Evolutionary conservation across 176 grass and related monocot species (phyloP).

Genomic region (Alopecurus myosuroides): DNA sequence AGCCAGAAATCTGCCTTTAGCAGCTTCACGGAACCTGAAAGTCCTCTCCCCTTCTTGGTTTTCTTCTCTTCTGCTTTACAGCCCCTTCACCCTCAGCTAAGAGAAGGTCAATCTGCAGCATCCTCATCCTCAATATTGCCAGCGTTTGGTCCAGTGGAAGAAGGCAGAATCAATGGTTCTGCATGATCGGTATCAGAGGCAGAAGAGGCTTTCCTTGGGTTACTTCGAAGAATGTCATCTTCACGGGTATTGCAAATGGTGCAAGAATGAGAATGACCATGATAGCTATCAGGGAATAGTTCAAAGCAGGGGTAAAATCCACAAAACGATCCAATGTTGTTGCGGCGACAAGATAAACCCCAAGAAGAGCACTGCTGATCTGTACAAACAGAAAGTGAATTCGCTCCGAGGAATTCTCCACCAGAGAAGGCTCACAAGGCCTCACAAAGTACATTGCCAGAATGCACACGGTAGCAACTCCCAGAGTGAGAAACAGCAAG

Average conservation of each 20-base stretch:
- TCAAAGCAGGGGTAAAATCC: conserved; percentile 34
- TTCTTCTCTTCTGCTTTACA: conserved; percentile 72
- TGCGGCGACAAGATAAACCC: conserved; percentile 59
- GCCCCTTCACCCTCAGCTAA: conserved; percentile 87
- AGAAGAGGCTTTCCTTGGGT: conserved; percentile 24
- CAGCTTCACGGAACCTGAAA: conserved; percentile 84
- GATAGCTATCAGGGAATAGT: conserved; percentile 54
- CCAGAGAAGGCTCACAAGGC: conserved; percentile 70
- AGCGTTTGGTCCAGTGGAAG: conserved; percentile 44
- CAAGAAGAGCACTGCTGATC: conserved; percentile 61
- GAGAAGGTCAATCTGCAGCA: conserved; percentile 64
- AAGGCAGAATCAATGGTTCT: conserved; percentile 53
- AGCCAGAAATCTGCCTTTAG: conserved; percentile 98
- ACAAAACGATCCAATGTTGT: conserved; percentile 57
- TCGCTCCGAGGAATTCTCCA: conserved; percentile 53
- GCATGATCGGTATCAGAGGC: conserved; percentile 18
- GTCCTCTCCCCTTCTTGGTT: conserved; percentile 84
- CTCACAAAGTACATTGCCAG: conserved; percentile 83
- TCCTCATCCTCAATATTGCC: conserved; percentile 47
- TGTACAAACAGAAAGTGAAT: conserved; percentile 78
- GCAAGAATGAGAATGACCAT: conserved; percentile 74
- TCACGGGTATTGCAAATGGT: conserved; percentile 80
- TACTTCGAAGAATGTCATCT: conserved; percentile 76
- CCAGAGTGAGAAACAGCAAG: conserved; percentile 66
- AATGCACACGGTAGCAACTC: conserved; percentile 51